Base-by-base conservation (phyloP, 2,329 filamentous ascomycete species). In the Neurospora sp. region DNA sequence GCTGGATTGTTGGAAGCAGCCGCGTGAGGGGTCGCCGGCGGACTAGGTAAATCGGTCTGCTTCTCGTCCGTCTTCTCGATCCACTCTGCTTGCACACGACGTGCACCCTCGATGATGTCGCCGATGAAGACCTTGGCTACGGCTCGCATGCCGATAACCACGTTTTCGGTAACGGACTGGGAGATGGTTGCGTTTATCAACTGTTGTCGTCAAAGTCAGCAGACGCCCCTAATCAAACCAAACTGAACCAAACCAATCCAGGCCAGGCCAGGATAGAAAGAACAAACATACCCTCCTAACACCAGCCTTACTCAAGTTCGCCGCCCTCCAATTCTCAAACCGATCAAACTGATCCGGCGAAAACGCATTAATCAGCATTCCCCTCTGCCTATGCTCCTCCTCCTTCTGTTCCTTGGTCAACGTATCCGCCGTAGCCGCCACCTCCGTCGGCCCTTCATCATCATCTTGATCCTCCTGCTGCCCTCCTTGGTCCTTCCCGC, bases 101-200 rank as follows among this genome's bases (percentile, higher is more conserved):
- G 85, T 10, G 92, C 91, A 67, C 85, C 82, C 78, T 93, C 91
- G 72, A 94, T 90, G 67, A 95, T 84, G 72, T 93, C 90, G 68
- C 91, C 91, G 4, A 91, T 86, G 77, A 92, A 93, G 72, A 92
- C 84, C 79, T 95, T 95, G 67, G 90, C 89, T 23, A 92, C 91
- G 0, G 90, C 88, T 67, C 89, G 90, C 76, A 94, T 90, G n/a
- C 90, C 90, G 28, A 91, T 88, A 72, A 92, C 89, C 67, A 93
- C 90, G 74, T 87, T 90, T 23, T 87, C 84, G 0, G 91, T 90
- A 0, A 93, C 91, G 1, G 90, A 93, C 78, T 94, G 92, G 0
- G 90, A 93, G 9, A 93, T 89, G 1, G 91, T 93, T 71, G 91
- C 90, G 76, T 94, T 95, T 77, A 93, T 90, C 72, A 94, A 87